Percentiles rank a stretch among this genome's conserved stretches.
Conservation (phyloP, 352 stramenopile species). For the Globisporangium mamillatum region DNA sequence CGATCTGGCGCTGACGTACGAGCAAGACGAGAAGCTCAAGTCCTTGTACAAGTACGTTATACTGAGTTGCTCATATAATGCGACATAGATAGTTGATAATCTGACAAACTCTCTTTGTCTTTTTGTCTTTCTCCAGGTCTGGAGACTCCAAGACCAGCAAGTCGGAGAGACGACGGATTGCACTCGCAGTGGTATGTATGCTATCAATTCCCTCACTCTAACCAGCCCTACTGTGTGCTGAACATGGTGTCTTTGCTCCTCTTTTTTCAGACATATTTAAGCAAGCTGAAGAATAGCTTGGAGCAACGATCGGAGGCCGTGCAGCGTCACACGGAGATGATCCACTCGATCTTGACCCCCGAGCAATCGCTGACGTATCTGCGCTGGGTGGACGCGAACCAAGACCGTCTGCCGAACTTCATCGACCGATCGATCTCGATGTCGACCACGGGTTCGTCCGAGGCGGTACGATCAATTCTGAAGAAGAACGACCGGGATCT, state of each 20-base stretch:
- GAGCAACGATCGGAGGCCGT: constrained; percentile 78
- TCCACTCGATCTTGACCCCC: constrained; percentile 84
- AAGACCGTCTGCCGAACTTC: constrained; percentile 59
- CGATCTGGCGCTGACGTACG: constrained; percentile 83
- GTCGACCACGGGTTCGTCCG: constrained; percentile 48
- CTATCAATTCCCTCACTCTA: background rate
- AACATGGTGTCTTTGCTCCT: background rate
- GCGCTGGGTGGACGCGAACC: constrained; percentile 79
- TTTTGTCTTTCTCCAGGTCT: constrained; percentile 30
- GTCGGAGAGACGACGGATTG: constrained; percentile 72
- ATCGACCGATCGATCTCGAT: constrained; percentile 63
- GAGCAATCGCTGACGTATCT: constrained; percentile 84
- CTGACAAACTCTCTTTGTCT: background rate
- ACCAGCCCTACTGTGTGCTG: background rate
- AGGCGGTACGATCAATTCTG: constrained; percentile 71
- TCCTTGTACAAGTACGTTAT: constrained; percentile 76
- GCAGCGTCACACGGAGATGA: constrained; percentile 73
- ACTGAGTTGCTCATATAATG: background rate
- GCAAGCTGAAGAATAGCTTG: constrained; percentile 82
- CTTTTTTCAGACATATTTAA: constrained; percentile 78
- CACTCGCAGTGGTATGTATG: constrained; percentile 71
- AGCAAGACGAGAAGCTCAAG: constrained; percentile 89
- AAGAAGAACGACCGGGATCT: constrained; percentile 84
- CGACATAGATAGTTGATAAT: background rate
- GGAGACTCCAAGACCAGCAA: constrained; percentile 83